Base-by-base conservation (phyloP, 169 alveolate genomes). In the Plasmodium sp. region DNA sequence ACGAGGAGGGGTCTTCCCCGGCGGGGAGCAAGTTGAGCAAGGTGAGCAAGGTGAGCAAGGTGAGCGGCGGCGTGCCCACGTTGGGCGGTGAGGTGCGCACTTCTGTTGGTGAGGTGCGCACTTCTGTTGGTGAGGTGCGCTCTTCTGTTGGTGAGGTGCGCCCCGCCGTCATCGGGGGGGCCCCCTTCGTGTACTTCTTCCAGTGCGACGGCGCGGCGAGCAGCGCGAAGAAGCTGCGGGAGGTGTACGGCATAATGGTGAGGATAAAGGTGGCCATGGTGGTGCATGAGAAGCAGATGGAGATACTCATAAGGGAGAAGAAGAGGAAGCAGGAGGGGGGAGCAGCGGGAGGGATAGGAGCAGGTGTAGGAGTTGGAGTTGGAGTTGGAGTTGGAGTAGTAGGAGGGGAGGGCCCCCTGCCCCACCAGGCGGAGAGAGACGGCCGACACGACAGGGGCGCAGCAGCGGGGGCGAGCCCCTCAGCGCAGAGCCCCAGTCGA, bases 241-340 rank as follows among this genome's bases (percentile, higher is more conserved):
- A 10, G 14, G 82, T 90, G 16, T 90, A 90, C 31, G 90, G 31
- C 5, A 58, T 80, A 22, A 43, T 80, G 3, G 54, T 74, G 34
- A 90, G 62, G 34, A 90, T 90, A 80, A 90, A 90, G 16, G 41
- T 62, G 0, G 94, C 91, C 5, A 90, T 90, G 83, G 72, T 79
- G 31, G 72, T 90, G 31, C 88, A 90, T 22, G 94, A 90, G 5
- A 90, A 90, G 51, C 94, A 90, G 72, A 90, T 90, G 94, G 94
- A 90, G n/a, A 79, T 90, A 33, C 51, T 90, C 22, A 80, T 90
- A 62, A 90, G 43, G 41, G 94, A 90, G 12, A 90, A 81, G 73
- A 90, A 90, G 56, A 75, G 12, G 27, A 75, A 75, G 22, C 48
- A 75, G 83, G 39, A 75, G 16, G 75, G 7, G 34, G 34, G 3